Conservation (phyloP, 768 basidiomycete genomes). For the Artomyces pyxidatus region DNA sequence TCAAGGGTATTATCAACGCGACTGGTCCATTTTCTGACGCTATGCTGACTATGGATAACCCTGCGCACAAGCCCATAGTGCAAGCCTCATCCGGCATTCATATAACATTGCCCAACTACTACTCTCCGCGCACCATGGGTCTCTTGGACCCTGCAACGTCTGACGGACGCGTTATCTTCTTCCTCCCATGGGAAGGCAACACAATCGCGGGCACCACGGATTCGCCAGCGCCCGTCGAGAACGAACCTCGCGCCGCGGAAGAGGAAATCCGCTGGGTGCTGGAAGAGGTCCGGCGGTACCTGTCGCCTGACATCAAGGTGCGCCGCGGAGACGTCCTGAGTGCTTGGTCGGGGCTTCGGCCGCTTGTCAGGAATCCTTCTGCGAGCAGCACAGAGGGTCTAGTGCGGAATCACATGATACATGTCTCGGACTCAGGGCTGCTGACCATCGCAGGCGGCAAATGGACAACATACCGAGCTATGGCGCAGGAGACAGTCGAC, state of each 20-base stretch:
- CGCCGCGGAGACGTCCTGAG: conserved; percentile 90
- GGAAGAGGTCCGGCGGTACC: conserved; percentile 84
- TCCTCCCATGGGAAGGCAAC: conserved; percentile 97
- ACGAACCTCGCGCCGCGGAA: conserved; percentile 76
- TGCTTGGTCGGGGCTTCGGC: conserved; percentile 90
- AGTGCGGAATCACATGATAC: conserved; percentile 90
- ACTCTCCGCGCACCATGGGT: conserved; percentile 91
- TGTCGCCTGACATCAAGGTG: conserved; percentile 88
- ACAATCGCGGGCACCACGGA: conserved; percentile 98
- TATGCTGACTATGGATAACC: conserved; percentile 74
- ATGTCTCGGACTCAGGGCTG: conserved; percentile 71
- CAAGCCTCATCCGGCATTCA: conserved; percentile 91
- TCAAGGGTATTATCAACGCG: conserved; percentile 87
- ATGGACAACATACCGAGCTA: conserved; percentile 96
- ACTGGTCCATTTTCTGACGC: conserved; percentile 92
- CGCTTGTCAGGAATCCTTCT: conserved; percentile 76
- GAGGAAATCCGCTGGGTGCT: conserved; percentile 97
- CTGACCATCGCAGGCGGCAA: conserved; percentile 96
- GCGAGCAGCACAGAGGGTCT: conserved; percentile 76
- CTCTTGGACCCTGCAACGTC: conserved; percentile 91
- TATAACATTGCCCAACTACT: conserved; percentile 95
- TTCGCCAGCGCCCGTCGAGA: conserved; percentile 59
- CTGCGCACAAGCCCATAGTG: conserved; percentile 75
- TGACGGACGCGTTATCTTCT: conserved; percentile 97
- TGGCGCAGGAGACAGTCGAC: conserved; percentile 95